Conservation (phyloP, 805 yeast species). For the Monosporozyma solicola region DNA sequence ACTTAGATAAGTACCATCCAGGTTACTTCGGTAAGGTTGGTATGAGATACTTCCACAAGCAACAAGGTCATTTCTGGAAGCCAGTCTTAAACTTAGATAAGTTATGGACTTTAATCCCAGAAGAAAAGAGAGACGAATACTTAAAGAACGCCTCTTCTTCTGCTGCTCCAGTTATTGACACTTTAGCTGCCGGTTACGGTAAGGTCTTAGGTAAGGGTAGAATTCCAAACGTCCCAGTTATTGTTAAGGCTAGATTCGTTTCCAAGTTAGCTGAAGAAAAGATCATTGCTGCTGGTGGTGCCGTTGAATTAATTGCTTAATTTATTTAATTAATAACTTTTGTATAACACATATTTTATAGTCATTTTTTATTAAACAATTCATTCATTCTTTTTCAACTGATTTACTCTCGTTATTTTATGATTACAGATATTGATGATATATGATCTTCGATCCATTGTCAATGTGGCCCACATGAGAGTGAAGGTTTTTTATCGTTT, state of each 20-base stretch:
- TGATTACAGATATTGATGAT: background rate
- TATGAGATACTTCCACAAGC: slow-evolving; percentile 99
- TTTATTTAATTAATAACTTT: slow-evolving; percentile 9
- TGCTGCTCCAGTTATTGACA: slow-evolving; percentile 98
- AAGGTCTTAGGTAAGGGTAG: slow-evolving; percentile 99
- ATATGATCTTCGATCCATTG: background rate
- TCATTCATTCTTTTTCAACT: background rate
- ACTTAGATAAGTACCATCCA: slow-evolving; percentile 99
- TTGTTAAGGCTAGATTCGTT: slow-evolving; percentile 98
- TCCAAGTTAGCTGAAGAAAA: slow-evolving; percentile 99
- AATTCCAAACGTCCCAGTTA: slow-evolving; percentile 96
- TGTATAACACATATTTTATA: background rate
- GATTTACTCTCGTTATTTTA: background rate
- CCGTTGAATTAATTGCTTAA: slow-evolving; percentile 97
- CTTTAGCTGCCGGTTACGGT: slow-evolving; percentile 99
- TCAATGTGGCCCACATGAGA: background rate
- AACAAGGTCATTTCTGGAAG: slow-evolving; percentile 90
- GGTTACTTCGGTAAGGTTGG: slow-evolving; percentile 99
- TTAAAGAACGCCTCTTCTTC: slow-evolving; percentile 73
- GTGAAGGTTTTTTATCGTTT: background rate
- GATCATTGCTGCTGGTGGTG: slow-evolving; percentile 99
- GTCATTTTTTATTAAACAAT: slow-evolving; percentile 1
- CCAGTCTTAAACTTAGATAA: slow-evolving; percentile 97
- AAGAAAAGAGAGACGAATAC: slow-evolving; percentile 90
- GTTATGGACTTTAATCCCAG: slow-evolving; percentile 94